A percentile compares a stretch with the other conserved stretches of the same genome.
Evolutionary conservation across 2,329 filamentous ascomycete genomes (phyloP).

Genomic region (Ophiostoma triangulosporum): DNA sequence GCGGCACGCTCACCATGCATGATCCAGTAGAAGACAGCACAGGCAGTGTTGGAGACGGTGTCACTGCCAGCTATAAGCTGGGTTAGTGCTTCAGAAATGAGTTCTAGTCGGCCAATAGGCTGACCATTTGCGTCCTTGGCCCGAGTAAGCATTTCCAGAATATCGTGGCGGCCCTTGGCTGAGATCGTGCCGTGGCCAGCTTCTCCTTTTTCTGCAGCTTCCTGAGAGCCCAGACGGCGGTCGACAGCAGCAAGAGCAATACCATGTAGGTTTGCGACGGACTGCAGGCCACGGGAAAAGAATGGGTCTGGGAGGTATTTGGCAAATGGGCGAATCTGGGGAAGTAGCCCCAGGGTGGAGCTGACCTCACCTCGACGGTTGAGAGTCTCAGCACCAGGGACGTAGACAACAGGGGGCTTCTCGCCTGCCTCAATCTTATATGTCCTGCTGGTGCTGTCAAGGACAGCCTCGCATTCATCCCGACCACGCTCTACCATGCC

Average conservation of each 20-base stretch:
- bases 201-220: constrained; percentile 3
- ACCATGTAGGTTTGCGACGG: constrained; percentile 9
- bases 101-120: constrained; percentile 7
- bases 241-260: constrained; percentile 11
- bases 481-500: constrained; percentile 13
- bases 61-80: constrained; percentile 12
- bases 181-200: not conserved
- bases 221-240: constrained; percentile 8
- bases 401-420: constrained; percentile 3
- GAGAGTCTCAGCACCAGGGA: constrained; percentile 11
- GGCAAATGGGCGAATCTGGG: constrained; percentile 6
- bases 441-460: not conserved
- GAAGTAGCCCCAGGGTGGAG: constrained; percentile 11
- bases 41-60: constrained; percentile 12
- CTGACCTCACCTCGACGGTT: constrained; percentile 12
- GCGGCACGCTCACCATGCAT: constrained; percentile 9
- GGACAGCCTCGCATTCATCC: constrained; percentile 9
- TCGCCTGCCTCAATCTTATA: not conserved
- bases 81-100: constrained; percentile 11
- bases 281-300: constrained; percentile 9
- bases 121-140: constrained; percentile 7
- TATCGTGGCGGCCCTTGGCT: constrained; percentile 10
- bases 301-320: constrained; percentile 10
- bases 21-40: constrained; percentile 12
- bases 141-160: constrained; percentile 10